Evolutionary conservation across 176 grass and related monocot genomes (phyloP), one percentile per base, ranked within the genome.

Genomic region (Oryza glumipatula): DNA sequence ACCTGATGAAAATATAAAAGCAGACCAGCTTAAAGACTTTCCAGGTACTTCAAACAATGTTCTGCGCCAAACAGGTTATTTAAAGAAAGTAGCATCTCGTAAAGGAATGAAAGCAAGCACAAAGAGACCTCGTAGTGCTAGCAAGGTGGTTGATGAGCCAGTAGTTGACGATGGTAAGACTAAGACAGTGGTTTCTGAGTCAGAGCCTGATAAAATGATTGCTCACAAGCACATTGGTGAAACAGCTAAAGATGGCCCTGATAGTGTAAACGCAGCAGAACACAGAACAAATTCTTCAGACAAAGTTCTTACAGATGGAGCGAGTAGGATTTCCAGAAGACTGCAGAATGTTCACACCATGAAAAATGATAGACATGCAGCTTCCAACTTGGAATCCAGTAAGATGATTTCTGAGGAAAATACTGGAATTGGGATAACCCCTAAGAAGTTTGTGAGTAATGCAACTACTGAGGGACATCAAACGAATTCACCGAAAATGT

Each of bases 381-480:
- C 30, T 71, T 81, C 83, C 4, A 48, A 76, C 64, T 85, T 81
- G 82, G 65, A 85, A 65, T 88, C 48, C 11, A 54, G 46, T 56
- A 83, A 88, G 23, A 52, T 44, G 65, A 66, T 77, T 43, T 2
- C 77, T 76, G 51, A 81, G 60, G 77, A 89, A 85, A 76, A 89
- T 70, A 66, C 39, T 10, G 71, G 70, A 8, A 28, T 19, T 10
- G 65, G 68, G 11, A 28, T 13, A 65, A 72, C 38, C 7, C 47
- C 65, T 46, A 72, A 43, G 71, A 92, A 77, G 43, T 15, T 73
- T 24, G 85, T 38, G 30, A 70, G 70, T 30, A 85, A 2, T 56
- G 63, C 43, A 65, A 66, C 44, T 90, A 39, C 74, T 84, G 82
- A 90, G 76, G 79, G 11, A 22, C 77, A 68, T 80, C 30, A 66